Evolutionary conservation across 2,329 filamentous ascomycete species (phyloP), one percentile per base, ranked within the genome.

Genomic region (Ceratocystiopsis brevicomis): DNA sequence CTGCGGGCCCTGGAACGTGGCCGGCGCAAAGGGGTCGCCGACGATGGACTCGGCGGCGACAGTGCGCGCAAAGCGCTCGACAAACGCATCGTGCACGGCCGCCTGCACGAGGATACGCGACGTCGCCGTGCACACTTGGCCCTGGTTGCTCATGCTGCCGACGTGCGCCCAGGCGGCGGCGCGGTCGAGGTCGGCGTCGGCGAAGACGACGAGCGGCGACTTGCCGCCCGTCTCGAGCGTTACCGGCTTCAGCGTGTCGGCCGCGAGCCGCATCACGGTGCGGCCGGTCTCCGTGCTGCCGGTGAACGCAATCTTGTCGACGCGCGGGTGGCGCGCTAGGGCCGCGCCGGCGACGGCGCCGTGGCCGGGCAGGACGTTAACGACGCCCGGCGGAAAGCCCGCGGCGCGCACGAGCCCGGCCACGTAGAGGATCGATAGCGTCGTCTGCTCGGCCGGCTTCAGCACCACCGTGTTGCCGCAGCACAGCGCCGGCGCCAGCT

Each of bases 221-320:
- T 78, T 78, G 44, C 73, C 73, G 37, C 73, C 74, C 4, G 69
- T 66, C 54, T 76, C 72, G 11, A 75, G 59, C 1, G 69, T 73
- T 37, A 76, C 65, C 51, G 71, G 72, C 57, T 76, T 76, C 52
- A 71, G 58, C 13, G 62, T 79, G 1, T 66, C 61, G 2, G 73
- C 65, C 0, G 79, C 77, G 56, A 69, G 65, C 51, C 76, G 76
- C 73, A 82, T 79, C 46, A 84, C 78, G 49, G 73, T 64, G 25
- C 71, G 68, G 2, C 74, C 81, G 0, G 78, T 81, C 0, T 61
- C 63, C 0, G 77, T 81, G 14, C 71, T 78, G 37, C 81, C 81
- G 0, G 81, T 85, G 51, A 86, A 86, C 0, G 80, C 77, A 43
- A 85, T 66, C 61, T 84, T 85, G 53, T 80, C 73, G 21, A 86